phyloP scores from a whole-genome alignment of 805 yeast genomes.

The Wickerhamiella qilinensis region DNA sequence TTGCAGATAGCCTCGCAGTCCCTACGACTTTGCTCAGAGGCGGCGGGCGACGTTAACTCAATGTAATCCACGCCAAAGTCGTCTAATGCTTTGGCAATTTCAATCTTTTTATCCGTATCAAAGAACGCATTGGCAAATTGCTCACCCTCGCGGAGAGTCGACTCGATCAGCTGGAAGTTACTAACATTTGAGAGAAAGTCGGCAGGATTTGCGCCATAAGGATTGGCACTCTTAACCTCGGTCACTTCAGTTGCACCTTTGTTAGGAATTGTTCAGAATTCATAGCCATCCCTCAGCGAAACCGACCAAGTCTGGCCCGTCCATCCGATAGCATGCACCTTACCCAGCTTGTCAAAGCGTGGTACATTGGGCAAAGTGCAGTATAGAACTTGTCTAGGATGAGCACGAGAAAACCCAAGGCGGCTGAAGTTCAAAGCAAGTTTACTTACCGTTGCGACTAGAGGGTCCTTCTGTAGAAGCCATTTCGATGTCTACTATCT shows the following conservation, averaged over 20 bases:
- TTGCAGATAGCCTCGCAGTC: constrained; percentile 99
- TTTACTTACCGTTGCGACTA: neutral
- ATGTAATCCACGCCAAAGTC: constrained; percentile 98
- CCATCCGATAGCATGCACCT: too few species aligned
- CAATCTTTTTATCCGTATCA: constrained; percentile 84
- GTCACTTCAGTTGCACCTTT: neutral
- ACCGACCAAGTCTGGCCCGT: too few species aligned
- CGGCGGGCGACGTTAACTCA: constrained; percentile 95
- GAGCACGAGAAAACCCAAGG: too few species aligned
- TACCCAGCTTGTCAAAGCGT: too few species aligned
- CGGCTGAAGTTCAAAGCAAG: too few species aligned
- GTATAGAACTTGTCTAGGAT: neutral
- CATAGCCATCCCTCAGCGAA: too few species aligned
- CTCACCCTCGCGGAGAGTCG: constrained; percentile 95
- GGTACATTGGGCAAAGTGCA: too few species aligned
- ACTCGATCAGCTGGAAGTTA: constrained; percentile 81
- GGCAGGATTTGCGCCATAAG: constrained; percentile 91
- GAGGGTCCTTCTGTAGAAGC: neutral
- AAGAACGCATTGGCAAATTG: constrained; percentile 97
- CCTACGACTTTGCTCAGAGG: constrained; percentile 78
- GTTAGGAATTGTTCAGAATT: too few species aligned
- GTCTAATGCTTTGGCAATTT: constrained; percentile 91
- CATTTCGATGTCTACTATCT: neutral
- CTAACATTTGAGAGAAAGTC: constrained; percentile 83
- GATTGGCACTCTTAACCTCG: constrained; percentile 30